Evolutionary conservation across 1,139 yeast genomes (phyloP), one percentile per base, ranked within the genome.

Genomic region (Blastobotrys illinoisensis): DNA sequence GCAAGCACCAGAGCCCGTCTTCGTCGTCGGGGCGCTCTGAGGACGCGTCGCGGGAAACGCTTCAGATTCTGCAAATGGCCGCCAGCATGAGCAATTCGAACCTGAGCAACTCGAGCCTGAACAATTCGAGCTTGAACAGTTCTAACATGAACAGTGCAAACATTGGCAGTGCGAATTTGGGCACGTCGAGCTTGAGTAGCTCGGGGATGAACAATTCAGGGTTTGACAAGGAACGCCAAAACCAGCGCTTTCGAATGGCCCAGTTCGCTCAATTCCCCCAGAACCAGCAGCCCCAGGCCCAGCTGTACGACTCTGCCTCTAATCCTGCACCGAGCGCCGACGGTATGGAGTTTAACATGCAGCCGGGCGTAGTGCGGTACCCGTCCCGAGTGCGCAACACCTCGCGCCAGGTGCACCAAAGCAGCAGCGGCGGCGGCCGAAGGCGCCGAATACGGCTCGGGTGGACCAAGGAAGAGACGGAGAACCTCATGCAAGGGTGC

Each of bases 391-490:
- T 11, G 32, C 32, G 32, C 9, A 26, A 3, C 32, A 26, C 32
- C 11, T 26, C 32, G 32, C 32, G 32, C 3, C 32, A 26, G 32
- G 32, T 26, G 13, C 32, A 26, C 32, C 32, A 26, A 11, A 26
- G 32, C 32, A 26, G 32, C 13, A 26, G 9, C 13, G 32, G 32
- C 32, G 32, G 32, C 32, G 32, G 32, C 11, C 6, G 32, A 9
- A 26, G 32, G 26, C 18, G 47, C 28, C 67, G 74, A 11, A 67
- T 69, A 9, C 67, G 75, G 7, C 62, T 69, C 13, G 70, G 71
- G 5, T 74, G 78, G 78, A 70, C 76, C 13, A 74, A 71, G 46
- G 70, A 70, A 52, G 78, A 74, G 60, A 74, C 78, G 6, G 67
- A 67, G 23, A 68, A 72, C 51, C 65, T 74, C 3, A 67, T 75